Base-by-base conservation (phyloP, 1,139 yeast genomes). In the Protomyces macrosporus region DNA sequence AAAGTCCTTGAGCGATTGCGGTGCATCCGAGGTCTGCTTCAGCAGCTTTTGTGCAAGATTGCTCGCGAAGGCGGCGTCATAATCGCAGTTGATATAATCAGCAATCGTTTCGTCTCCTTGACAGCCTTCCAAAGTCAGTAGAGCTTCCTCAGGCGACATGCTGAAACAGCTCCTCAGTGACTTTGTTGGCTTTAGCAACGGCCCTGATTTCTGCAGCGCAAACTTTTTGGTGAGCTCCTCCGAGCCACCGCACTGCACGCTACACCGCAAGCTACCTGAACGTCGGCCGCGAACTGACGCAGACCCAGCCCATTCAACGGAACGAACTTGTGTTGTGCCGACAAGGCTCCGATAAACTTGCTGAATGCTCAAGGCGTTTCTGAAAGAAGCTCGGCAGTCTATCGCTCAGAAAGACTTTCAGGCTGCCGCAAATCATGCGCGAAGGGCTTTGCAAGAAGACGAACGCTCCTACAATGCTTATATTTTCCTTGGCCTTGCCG, bases 391-490 rank as follows among this genome's bases (percentile, higher is more conserved):
- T 10, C 54, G 62, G 10, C 54, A 58, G 37, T 50, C 62, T 1
- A 33, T 58, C 12, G 42, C 36, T 30, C 56, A 58, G 52, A 58
- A 58, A 35, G 52, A 58, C 45, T 51, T 40, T 35, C 30, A 58
- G 16, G 32, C 62, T 40, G 62, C 64, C 9, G 48, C 23, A 14
- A 42, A 16, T 30, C 23, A 14, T 7, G 23, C 48, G 79, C 34
- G 81, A 82, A 60, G 85, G 82, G 1, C 48, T 14, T 73, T 87
- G 23, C 78, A 77, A 7, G 69, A 75, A 4, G 96, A 90, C 66
- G 76, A 80, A 2, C 69, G 78, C 6, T 83, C 83, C 71, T 88
- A 85, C 74, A 82, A 81, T 72, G 96, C 90, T 40, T 78, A 79
- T 69, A 81, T 77, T 2, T 70, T 79, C 39, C 68, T 78, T 63